These are phyloP conservation scores for Limonium bicolor DNA, from an alignment of 148 eudicot genomes.

Conservation along the genomic window DNA sequence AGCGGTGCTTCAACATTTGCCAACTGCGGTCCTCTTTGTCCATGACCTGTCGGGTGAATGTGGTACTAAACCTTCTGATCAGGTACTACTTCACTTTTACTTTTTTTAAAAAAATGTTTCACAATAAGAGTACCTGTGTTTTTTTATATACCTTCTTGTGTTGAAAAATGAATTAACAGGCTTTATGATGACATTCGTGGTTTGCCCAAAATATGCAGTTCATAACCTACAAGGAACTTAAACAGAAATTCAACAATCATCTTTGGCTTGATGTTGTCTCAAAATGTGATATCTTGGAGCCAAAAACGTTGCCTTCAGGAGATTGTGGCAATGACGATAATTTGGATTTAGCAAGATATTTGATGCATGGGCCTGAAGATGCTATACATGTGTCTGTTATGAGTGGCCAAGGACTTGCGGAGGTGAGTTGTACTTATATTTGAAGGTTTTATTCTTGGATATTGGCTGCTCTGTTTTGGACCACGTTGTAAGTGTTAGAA, in stretches of 20 bases:
- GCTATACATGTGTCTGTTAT: conserved; percentile 69
- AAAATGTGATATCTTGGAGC: conserved; percentile 64
- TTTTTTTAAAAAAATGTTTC: no score
- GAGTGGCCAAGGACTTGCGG: conserved; percentile 52
- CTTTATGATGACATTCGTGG: no score
- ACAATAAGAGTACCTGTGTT: no score
- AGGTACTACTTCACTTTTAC: conserved; percentile 60
- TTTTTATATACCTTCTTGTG: no score
- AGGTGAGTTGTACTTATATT: no score
- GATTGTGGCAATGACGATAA: conserved; percentile 39
- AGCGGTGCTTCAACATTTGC: conserved; percentile 92
- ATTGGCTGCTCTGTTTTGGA: no score
- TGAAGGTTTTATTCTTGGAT: no score
- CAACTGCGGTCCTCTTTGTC: conserved; percentile 92
- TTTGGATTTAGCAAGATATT: conserved; percentile 51
- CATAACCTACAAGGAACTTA: conserved; percentile 59
- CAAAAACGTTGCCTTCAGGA: conserved; percentile 37
- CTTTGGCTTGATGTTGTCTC: conserved; percentile 97
- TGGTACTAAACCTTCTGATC: conserved; percentile 84
- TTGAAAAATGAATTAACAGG: no score
- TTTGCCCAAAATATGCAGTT: conserved; percentile 38
- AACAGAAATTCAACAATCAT: conserved; percentile 55
- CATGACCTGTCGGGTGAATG: conserved; percentile 98
- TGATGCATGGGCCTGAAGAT: conserved; percentile 66
- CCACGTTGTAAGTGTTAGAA: no score